These are phyloP conservation scores for Grosmannia huntii DNA, from an alignment of 2,329 filamentous ascomycete species.

Conservation along the genomic window DNA sequence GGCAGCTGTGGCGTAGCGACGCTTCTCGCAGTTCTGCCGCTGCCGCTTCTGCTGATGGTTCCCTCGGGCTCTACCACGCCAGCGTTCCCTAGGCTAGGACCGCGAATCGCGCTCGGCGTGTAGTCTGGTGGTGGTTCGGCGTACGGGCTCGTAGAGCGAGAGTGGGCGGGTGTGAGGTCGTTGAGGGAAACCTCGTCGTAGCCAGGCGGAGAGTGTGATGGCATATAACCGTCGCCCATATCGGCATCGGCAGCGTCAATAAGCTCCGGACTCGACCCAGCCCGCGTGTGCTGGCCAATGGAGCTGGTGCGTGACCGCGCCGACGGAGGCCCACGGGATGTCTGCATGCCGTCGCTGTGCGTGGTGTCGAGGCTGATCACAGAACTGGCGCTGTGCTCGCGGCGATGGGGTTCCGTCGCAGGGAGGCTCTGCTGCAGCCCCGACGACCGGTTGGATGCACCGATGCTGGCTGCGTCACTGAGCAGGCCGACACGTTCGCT, in stretches of 20 bases:
- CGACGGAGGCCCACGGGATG: conserved; percentile 14
- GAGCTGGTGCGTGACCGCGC: conserved; percentile 24
- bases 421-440: conserved; percentile 12
- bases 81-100: conserved; percentile 18
- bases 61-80: conserved; percentile 6
- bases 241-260: conserved; percentile 32
- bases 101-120: conserved; percentile 22
- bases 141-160: conserved; percentile 26
- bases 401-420: conserved; percentile 19
- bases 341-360: conserved; percentile 13
- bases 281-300: conserved; percentile 23
- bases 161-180: conserved; percentile 18
- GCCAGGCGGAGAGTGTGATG: conserved; percentile 32
- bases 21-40: conserved; percentile 17
- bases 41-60: conserved; percentile 1
- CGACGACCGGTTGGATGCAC: conserved; percentile 20
- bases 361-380: conserved; percentile 36
- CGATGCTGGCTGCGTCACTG: conserved; percentile 56
- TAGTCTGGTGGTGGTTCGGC: conserved; percentile 40
- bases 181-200: conserved; percentile 30
- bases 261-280: conserved; percentile 40
- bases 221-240: conserved; percentile 32
- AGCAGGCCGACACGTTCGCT: conserved; percentile 60
- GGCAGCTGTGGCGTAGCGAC: conserved; percentile 35
- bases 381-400: conserved; percentile 38